A percentile compares a stretch with the other conserved stretches of the same genome.
Conservation (phyloP, 2,329 filamentous ascomycete species). For the Cadophora gregata region DNA sequence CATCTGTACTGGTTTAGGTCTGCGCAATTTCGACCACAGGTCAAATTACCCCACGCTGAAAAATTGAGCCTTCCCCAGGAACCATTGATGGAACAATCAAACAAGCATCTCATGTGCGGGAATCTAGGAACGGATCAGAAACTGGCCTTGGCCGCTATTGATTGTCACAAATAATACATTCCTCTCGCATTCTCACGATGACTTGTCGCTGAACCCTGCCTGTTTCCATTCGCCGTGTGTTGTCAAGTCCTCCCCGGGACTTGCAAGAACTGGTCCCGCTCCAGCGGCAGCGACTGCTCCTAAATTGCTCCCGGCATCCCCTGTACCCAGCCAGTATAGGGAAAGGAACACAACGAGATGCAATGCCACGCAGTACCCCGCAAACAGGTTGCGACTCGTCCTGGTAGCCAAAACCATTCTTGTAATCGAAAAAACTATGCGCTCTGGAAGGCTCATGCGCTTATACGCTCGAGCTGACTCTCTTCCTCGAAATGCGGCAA, state of each 20-base stretch:
- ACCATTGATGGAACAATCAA: slow-evolving; percentile 9
- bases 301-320: slow-evolving; percentile 57
- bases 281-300: slow-evolving; percentile 51
- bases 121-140: slow-evolving; percentile 14
- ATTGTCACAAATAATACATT: slow-evolving; percentile 41
- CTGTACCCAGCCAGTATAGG: slow-evolving; percentile 81
- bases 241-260: slow-evolving; percentile 44
- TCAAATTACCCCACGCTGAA: slow-evolving; percentile 10
- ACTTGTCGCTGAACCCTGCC: slow-evolving; percentile 49
- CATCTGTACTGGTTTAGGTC: not conserved
- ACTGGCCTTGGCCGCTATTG: slow-evolving; percentile 27
- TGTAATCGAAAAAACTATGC: slow-evolving; percentile 88
- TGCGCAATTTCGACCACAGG: slow-evolving; percentile 7
- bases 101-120: slow-evolving; percentile 12
- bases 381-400: slow-evolving; percentile 92
- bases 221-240: slow-evolving; percentile 66
- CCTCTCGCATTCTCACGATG: slow-evolving; percentile 31
- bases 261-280: slow-evolving; percentile 47
- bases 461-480: slow-evolving; percentile 91
- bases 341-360: slow-evolving; percentile 88
- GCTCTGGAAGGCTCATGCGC: slow-evolving; percentile 89
- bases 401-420: slow-evolving; percentile 89
- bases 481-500: slow-evolving; percentile 92
- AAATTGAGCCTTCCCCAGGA: slow-evolving; percentile 16
- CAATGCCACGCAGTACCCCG: slow-evolving; percentile 85